These are phyloP conservation scores for Pseudocercospora fijiensis DNA, from an alignment of 2,329 filamentous ascomycete species.

Conservation along the genomic window DNA sequence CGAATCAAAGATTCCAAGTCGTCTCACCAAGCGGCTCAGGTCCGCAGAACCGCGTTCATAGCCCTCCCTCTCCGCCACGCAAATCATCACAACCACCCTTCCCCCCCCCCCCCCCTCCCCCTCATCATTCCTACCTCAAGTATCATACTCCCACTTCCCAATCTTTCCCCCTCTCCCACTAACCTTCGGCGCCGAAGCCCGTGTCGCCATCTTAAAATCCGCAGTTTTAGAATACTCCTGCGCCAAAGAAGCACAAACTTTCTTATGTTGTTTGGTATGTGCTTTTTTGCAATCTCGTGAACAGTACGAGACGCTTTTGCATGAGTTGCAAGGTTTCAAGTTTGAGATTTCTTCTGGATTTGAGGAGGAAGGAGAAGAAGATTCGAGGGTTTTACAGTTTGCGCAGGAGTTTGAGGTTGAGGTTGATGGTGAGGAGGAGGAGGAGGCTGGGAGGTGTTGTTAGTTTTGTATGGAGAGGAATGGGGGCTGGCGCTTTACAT, in stretches of 20 bases:
- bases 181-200: conserved; percentile 35
- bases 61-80: too few species aligned
- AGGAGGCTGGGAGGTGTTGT: not conserved
- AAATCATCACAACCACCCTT: too few species aligned
- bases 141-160: conserved; percentile 45
- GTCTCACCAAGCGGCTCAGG: too few species aligned
- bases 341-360: conserved; percentile 11
- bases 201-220: conserved; percentile 43
- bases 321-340: conserved; percentile 43
- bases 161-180: conserved; percentile 39
- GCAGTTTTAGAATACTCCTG: conserved; percentile 42
- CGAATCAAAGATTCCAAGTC: too few species aligned
- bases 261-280: conserved; percentile 43
- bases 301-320: conserved; percentile 43
- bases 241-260: conserved; percentile 40
- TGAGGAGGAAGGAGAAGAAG: not conserved
- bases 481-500: not conserved
- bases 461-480: not conserved
- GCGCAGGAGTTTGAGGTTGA: not conserved
- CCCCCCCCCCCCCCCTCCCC: not conserved
- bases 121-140: conserved; percentile 25
- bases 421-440: not conserved
- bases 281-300: conserved; percentile 45
- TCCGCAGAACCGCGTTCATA: too few species aligned
- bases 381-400: not conserved